phyloP scores from a whole-genome alignment of 352 stramenopile species.

The Blastocystis sp. region DNA sequence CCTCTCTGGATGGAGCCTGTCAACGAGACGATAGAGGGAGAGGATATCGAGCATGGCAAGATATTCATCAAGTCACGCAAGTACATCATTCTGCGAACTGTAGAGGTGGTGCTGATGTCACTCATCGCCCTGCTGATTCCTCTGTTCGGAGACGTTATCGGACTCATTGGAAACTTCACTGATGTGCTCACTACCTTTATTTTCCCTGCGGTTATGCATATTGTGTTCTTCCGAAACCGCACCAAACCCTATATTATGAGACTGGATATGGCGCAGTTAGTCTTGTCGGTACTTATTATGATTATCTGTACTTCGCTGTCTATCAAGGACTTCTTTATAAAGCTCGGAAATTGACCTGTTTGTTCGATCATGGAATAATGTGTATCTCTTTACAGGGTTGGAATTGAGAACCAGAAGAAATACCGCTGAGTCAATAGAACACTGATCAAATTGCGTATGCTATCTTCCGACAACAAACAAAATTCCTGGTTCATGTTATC shows the following conservation, averaged over 20 bases:
- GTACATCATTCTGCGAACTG: neutral
- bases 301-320: conserved; percentile 46
- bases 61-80: conserved; percentile 22
- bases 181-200: conserved; percentile 56
- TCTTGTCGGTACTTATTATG: conserved; percentile 53
- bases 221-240: conserved; percentile 49
- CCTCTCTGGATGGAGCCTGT: conserved; percentile 52
- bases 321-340: conserved; percentile 14
- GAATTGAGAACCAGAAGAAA: too few species aligned
- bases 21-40: conserved; percentile 44
- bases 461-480: neutral
- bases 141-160: neutral
- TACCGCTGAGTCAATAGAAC: too few species aligned
- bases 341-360: neutral
- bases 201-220: conserved; percentile 52
- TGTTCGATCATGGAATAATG: neutral
- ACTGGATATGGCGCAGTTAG: neutral
- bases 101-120: neutral
- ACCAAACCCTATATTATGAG: neutral
- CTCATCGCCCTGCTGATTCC: conserved; percentile 9
- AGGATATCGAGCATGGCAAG: conserved; percentile 2
- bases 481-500: neutral
- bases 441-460: neutral
- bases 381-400: neutral
- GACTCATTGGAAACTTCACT: conserved; percentile 43